Evolutionary conservation across 192 early-diverging fungal genomes (phyloP), one percentile per base, ranked within the genome.

Genomic region (Physocladia obscura): DNA sequence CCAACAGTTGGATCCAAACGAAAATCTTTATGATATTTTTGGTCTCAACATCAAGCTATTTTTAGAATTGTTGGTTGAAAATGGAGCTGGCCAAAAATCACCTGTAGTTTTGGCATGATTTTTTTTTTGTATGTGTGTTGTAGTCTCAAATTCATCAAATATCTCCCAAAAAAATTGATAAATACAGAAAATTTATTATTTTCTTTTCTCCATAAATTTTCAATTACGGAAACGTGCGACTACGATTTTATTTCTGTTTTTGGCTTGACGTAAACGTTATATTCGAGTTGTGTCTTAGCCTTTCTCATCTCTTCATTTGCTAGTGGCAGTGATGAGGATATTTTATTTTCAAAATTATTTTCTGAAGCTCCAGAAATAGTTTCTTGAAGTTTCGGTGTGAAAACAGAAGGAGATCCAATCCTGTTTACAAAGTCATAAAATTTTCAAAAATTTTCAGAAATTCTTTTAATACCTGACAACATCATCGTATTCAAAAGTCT

Each of bases 261-360:
- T 35, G 30, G 13, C 32, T 60, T 62, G 5, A 72, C 70, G 29
- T 72, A 72, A 15, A 50, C 51, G 44, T 72, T 72, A 39, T 72
- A 63, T 54, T 72, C 70, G 22, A 72, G 37, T 35, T 63, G 59
- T 44, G 70, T 72, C 50, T 54, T 61, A 1, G 60, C 70, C 36
- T 36, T 50, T 5, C 51, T 26, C 27, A 72, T 26, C 39, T 52
- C 51, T 5, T 72, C 70, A 55, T 30, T 49, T 4, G 19, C 58
- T 21, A 13, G 8, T 24, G 13, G 24, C n/a, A n/a, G n/a, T n/a
- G n/a, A n/a, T n/a, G n/a, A n/a, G n/a, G n/a, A n/a, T n/a, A n/a
- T n/a, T n/a, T n/a, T n/a, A n/a, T n/a, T n/a, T n/a, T n/a, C n/a
- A n/a, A n/a, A n/a, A n/a, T n/a, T n/a, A n/a, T n/a, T n/a, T n/a